These are phyloP conservation scores for Colletotrichum sp. DNA, from an alignment of 2,329 filamentous ascomycete species.

Conservation along the genomic window DNA sequence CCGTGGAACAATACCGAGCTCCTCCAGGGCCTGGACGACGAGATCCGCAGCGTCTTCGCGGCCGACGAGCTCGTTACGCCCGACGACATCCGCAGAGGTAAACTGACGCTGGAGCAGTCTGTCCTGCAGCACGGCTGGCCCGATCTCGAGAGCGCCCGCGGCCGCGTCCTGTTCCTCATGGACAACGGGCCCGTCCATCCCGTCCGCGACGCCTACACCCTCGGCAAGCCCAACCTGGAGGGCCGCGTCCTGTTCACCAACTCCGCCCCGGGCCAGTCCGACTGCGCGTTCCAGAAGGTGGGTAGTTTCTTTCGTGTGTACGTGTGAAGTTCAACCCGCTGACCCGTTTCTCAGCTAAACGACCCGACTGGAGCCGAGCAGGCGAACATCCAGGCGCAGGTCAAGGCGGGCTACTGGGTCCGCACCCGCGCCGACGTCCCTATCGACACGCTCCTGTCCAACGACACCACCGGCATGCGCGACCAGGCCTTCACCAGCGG, in stretches of 20 bases:
- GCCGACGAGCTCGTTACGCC: slow-evolving; percentile 46
- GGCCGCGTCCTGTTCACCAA: slow-evolving; percentile 55
- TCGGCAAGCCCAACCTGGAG: slow-evolving; percentile 36
- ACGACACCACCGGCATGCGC: slow-evolving; percentile 43
- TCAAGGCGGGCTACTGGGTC: slow-evolving; percentile 52
- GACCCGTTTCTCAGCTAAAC: slow-evolving; percentile 39
- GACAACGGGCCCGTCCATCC: slow-evolving; percentile 49
- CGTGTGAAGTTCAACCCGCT: background rate
- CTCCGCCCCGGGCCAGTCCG: slow-evolving; percentile 44
- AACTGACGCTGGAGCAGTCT: slow-evolving; percentile 48
- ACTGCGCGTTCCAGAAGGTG: slow-evolving; percentile 52
- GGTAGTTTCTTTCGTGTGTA: background rate
- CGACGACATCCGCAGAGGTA: slow-evolving; percentile 46
- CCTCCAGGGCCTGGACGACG: slow-evolving; percentile 48
- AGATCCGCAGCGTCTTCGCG: slow-evolving; percentile 49
- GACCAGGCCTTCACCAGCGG: slow-evolving; percentile 48
- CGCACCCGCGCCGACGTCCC: slow-evolving; percentile 52
- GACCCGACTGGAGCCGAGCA: slow-evolving; percentile 39
- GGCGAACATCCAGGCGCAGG: slow-evolving; percentile 46
- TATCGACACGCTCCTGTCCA: slow-evolving; percentile 43
- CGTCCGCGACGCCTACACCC: slow-evolving; percentile 43
- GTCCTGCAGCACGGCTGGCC: slow-evolving; percentile 54
- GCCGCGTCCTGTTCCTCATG: slow-evolving; percentile 54
- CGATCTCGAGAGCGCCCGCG: slow-evolving; percentile 44
- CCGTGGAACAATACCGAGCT: slow-evolving; percentile 46